Conservation (phyloP, 148 eudicot genomes). For the Spergularia marina region DNA sequence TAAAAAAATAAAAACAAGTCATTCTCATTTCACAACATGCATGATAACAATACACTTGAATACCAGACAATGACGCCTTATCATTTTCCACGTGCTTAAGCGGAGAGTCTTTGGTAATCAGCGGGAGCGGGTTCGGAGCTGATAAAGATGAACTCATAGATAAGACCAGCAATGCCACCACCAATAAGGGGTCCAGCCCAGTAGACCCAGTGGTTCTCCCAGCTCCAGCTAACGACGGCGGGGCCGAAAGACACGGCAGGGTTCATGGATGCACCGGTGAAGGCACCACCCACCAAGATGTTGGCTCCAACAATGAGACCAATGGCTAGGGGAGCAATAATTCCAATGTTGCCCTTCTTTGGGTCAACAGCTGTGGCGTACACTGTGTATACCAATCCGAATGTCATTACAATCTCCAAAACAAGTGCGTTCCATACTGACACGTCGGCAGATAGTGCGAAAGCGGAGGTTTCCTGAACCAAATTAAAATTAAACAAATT, state of each 20-base stretch:
- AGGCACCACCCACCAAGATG: slow-evolving; percentile 59
- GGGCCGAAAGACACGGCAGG: slow-evolving; percentile 65
- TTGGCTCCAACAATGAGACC: slow-evolving; percentile 61
- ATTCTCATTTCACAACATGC: background rate
- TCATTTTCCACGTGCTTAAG: background rate
- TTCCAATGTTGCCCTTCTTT: slow-evolving; percentile 49
- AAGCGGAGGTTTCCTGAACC: slow-evolving; percentile 44
- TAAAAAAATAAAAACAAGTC: background rate
- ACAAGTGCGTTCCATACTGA: slow-evolving; percentile 48
- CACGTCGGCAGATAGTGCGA: slow-evolving; percentile 34
- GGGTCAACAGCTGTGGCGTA: slow-evolving; percentile 64
- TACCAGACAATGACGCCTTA: background rate
- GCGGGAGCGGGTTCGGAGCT: slow-evolving; percentile 21
- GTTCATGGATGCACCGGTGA: slow-evolving; percentile 61
- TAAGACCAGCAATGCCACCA: slow-evolving; percentile 45
- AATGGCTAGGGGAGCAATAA: slow-evolving; percentile 54
- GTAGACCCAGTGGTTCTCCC: slow-evolving; percentile 57
- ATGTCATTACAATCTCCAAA: slow-evolving; percentile 56
- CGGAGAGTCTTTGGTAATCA: slow-evolving; percentile 31
- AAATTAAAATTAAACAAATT: background rate
- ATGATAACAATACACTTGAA: background rate
- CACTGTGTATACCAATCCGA: slow-evolving; percentile 67
- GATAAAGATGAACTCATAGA: slow-evolving; percentile 50
- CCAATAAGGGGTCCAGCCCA: slow-evolving; percentile 58
- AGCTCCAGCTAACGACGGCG: slow-evolving; percentile 53